Evolutionary conservation across 2,329 filamentous ascomycete species (phyloP).

Genomic region (Apiospora phragmitis): DNA sequence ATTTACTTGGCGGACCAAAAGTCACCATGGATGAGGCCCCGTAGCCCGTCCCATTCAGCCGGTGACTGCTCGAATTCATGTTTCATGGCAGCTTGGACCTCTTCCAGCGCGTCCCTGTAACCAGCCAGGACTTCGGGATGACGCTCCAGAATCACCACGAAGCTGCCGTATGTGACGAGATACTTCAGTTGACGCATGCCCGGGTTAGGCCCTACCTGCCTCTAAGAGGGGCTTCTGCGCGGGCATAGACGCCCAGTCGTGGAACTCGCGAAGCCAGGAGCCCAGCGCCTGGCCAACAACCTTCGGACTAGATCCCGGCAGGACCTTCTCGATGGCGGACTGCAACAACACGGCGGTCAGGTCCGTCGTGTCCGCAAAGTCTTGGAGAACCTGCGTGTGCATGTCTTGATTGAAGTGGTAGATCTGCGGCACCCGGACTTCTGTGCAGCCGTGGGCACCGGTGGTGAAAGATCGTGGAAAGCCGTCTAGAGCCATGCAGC

Average conservation of each 20-base stretch:
- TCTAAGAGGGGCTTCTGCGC: slow-evolving; percentile 19
- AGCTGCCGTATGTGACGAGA: slow-evolving; percentile 36
- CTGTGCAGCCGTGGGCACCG: slow-evolving; percentile 8
- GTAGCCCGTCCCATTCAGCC: slow-evolving; percentile 3
- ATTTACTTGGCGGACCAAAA: slow-evolving; percentile 45
- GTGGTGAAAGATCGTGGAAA: slow-evolving; percentile 16
- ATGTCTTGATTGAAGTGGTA: slow-evolving; percentile 32
- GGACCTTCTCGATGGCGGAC: slow-evolving; percentile 13
- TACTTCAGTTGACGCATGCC: slow-evolving; percentile 39
- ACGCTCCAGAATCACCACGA: slow-evolving; percentile 33
- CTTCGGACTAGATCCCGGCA: slow-evolving; percentile 12
- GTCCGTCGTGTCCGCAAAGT: slow-evolving; percentile 33
- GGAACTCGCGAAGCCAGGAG: slow-evolving; percentile 37
- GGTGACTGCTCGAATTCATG: slow-evolving; percentile 14
- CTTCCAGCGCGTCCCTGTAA: slow-evolving; percentile 27
- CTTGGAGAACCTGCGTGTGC: slow-evolving; percentile 38
- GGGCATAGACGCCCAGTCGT: slow-evolving; percentile 32
- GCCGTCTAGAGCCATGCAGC: slow-evolving; percentile 26
- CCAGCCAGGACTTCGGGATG: slow-evolving; percentile 33
- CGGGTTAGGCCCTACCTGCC: slow-evolving; percentile 28
- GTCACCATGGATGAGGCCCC: slow-evolving; percentile 40
- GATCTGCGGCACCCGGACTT: slow-evolving; percentile 34
- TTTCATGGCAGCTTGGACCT: slow-evolving; percentile 22
- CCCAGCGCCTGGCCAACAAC: slow-evolving; percentile 31
- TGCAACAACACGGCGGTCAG: slow-evolving; percentile 35